These are phyloP conservation scores for Ceratocystis harringtonii DNA, from an alignment of 2,329 filamentous ascomycete species.

Conservation along the genomic window DNA sequence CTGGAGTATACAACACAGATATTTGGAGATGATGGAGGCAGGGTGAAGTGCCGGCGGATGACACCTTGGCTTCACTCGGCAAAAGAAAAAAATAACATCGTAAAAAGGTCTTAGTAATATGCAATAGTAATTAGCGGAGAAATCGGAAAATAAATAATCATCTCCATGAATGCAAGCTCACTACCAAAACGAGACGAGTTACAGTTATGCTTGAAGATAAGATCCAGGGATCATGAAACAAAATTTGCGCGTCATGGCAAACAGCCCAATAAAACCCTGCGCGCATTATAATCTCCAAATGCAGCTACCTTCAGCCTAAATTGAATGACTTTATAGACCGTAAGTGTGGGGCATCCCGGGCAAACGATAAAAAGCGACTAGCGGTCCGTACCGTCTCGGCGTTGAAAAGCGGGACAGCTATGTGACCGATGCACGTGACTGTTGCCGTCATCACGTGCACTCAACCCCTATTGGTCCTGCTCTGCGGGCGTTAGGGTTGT, in stretches of 20 bases:
- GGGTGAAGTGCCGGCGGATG: neutral
- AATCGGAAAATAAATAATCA: neutral
- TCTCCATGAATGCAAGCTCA: neutral
- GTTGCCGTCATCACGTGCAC: fast-evolving
- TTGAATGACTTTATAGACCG: neutral
- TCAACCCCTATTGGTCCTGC: neutral
- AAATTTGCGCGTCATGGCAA: neutral
- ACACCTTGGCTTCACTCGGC: neutral
- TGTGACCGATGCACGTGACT: neutral
- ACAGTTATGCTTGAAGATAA: neutral
- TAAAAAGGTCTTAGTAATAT: neutral
- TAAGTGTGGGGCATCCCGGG: neutral
- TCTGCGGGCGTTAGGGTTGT: neutral
- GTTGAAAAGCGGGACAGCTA: neutral
- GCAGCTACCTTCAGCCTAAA: neutral
- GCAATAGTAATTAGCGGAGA: neutral
- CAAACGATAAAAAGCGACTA: neutral
- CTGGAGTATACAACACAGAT: neutral
- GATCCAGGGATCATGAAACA: neutral
- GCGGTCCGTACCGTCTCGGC: neutral
- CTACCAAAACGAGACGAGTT: neutral
- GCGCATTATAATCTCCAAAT: neutral
- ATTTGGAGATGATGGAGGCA: neutral
- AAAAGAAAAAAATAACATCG: neutral
- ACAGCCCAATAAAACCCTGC: neutral